phyloP scores from a whole-genome alignment of 192 early-diverging fungal species.

The Coemansia erecta region DNA sequence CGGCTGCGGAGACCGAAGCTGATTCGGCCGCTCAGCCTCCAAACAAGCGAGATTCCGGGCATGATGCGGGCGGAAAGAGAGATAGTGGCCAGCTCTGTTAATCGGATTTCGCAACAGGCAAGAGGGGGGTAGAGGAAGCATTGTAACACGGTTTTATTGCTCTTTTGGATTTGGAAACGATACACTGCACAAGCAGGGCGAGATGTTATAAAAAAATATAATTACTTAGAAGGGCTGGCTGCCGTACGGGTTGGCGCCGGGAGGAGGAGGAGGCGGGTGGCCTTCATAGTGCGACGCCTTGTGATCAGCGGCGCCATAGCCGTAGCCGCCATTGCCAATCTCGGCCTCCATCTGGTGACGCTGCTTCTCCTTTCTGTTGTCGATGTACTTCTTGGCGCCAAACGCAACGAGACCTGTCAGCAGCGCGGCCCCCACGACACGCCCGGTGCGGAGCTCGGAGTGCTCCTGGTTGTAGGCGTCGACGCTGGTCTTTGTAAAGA shows the following conservation, averaged over 20 bases:
- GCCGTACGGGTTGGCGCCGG: not conserved
- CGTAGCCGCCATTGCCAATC: not conserved
- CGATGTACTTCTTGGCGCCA: constrained; percentile 23
- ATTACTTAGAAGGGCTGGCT: not conserved
- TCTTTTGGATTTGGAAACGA: no score
- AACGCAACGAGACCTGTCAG: constrained; percentile 13
- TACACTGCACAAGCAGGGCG: no score
- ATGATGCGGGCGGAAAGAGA: constrained; percentile 1
- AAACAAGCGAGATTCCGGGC: not conserved
- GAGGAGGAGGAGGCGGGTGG: not conserved
- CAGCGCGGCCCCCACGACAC: constrained; percentile 15
- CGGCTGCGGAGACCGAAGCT: constrained; percentile 1
- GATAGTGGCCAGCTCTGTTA: not conserved
- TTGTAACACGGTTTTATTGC: no score
- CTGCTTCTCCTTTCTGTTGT: constrained; percentile 18
- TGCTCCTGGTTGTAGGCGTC: constrained; percentile 28
- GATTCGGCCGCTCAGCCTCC: not conserved
- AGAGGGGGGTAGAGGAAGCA: not conserved
- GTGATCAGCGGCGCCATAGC: not conserved
- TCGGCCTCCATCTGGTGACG: not conserved
- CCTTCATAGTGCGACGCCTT: constrained; percentile 1
- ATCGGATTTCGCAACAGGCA: not conserved
- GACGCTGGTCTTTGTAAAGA: constrained; percentile 27
- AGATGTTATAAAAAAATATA: no score
- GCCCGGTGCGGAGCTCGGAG: constrained; percentile 11